phyloP scores from a whole-genome alignment of 2,329 filamentous ascomycete genomes.

The Bipolaris cookei region DNA sequence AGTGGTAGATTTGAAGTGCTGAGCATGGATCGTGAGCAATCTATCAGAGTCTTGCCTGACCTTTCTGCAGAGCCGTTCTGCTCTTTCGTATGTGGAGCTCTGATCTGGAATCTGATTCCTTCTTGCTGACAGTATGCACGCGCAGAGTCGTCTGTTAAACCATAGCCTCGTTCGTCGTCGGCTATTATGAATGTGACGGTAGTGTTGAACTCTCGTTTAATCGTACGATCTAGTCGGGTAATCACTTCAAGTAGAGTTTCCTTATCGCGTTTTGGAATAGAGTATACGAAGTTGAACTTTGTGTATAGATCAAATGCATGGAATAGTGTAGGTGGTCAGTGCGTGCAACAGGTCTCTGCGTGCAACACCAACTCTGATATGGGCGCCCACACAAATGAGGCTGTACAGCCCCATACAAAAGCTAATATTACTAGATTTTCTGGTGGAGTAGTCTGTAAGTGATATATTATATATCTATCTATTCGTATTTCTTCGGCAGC shows the following conservation, averaged over 20 bases:
- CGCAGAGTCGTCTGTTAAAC: neutral
- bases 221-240: slow-evolving; percentile 50
- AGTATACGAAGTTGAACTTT: slow-evolving; percentile 5
- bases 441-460: no score
- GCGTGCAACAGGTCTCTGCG: no score
- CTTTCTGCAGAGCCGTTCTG: slow-evolving; percentile 22
- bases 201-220: slow-evolving; percentile 17
- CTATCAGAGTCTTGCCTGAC: slow-evolving; percentile 17
- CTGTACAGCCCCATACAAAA: no score
- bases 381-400: no score
- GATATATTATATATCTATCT: no score
- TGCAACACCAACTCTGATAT: no score
- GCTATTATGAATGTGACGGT: slow-evolving; percentile 17
- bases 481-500: no score
- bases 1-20: slow-evolving; percentile 10
- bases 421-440: no score
- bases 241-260: slow-evolving; percentile 10
- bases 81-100: slow-evolving; percentile 9
- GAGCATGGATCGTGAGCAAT: slow-evolving; percentile 7
- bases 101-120: slow-evolving; percentile 6
- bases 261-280: slow-evolving; percentile 8
- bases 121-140: slow-evolving; percentile 2
- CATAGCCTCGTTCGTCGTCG: slow-evolving; percentile 13
- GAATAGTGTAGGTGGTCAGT: no score
- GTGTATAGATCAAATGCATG: slow-evolving; percentile 2